Evolutionary conservation across 1,284 basidiomycete genomes (phyloP).

Genomic region (Microbotryum lychnidis-dioicae): DNA sequence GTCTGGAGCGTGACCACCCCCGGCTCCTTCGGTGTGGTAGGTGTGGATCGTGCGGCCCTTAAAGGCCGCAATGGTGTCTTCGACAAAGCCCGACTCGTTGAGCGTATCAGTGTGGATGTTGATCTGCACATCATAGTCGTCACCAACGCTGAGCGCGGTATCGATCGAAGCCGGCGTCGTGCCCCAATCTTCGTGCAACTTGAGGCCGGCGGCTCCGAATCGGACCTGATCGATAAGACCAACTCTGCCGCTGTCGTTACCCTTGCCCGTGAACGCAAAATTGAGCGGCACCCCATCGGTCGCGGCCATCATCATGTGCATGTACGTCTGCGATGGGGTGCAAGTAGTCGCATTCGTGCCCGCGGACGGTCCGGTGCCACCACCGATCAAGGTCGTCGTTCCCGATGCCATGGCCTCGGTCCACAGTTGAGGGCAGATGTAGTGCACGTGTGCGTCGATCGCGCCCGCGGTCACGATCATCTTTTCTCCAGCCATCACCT

Average conservation of each 20-base stretch:
- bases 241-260: conserved; percentile 72
- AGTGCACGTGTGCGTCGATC: conserved; percentile 72
- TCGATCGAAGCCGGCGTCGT: conserved; percentile 77
- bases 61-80: conserved; percentile 85
- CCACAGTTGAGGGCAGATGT: conserved; percentile 85
- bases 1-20: conserved; percentile 91
- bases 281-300: conserved; percentile 86
- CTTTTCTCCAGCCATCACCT: conserved; percentile 91
- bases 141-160: conserved; percentile 69
- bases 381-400: conserved; percentile 43
- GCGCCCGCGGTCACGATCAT: conserved; percentile 89
- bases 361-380: conserved; percentile 77
- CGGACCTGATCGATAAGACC: conserved; percentile 70
- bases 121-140: conserved; percentile 86
- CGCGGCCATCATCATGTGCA: conserved; percentile 77
- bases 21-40: conserved; percentile 93
- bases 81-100: conserved; percentile 89
- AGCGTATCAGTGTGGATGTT: conserved; percentile 97
- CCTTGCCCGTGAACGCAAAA: conserved; percentile 56
- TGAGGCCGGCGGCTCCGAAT: conserved; percentile 84
- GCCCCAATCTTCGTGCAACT: conserved; percentile 99
- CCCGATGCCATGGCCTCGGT: conserved; percentile 48
- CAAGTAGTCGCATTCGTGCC: conserved; percentile 92
- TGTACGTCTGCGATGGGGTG: conserved; percentile 78
- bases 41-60: conserved; percentile 90